A percentile compares a stretch with the other conserved stretches of the same genome.
Conservation (phyloP, 2,329 filamentous ascomycete genomes). For the Fusarium austroafricanum region DNA sequence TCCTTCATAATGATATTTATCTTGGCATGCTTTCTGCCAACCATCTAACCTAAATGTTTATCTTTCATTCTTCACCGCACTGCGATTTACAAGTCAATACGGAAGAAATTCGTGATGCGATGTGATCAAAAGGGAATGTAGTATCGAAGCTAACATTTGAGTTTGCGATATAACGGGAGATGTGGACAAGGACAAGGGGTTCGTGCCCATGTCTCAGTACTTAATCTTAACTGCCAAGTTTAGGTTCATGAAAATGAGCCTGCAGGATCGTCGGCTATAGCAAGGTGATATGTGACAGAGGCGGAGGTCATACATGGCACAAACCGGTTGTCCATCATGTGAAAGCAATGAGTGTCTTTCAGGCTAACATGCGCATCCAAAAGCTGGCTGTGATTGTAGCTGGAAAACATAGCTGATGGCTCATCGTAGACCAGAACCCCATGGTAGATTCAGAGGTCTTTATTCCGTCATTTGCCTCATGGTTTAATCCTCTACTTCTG, state of each 20-base stretch:
- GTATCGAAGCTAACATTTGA: conserved; percentile 6
- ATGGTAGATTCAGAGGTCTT: not conserved
- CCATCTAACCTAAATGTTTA: not conserved
- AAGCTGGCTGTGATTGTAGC: not conserved
- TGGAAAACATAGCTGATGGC: not conserved
- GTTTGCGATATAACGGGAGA: conserved; percentile 11
- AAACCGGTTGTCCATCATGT: too few species aligned
- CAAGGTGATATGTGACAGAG: conserved; percentile 14
- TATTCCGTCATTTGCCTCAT: not conserved
- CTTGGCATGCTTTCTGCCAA: conserved; percentile 10
- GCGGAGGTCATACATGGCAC: not conserved
- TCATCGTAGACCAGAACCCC: not conserved
- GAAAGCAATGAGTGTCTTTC: conserved; percentile 1
- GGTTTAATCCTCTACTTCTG: not conserved
- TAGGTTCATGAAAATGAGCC: not conserved
- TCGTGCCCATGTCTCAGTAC: not conserved
- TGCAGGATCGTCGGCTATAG: conserved; percentile 21
- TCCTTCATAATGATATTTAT: conserved; percentile 15
- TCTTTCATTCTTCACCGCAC: not conserved
- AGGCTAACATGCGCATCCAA: not conserved
- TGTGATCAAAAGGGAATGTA: conserved; percentile 15
- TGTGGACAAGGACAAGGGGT: conserved; percentile 19
- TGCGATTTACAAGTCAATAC: not conserved
- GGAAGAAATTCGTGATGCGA: conserved; percentile 1
- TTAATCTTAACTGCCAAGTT: not conserved